Base-by-base conservation (phyloP, 805 yeast species). In the Kuraishia capsulata region DNA sequence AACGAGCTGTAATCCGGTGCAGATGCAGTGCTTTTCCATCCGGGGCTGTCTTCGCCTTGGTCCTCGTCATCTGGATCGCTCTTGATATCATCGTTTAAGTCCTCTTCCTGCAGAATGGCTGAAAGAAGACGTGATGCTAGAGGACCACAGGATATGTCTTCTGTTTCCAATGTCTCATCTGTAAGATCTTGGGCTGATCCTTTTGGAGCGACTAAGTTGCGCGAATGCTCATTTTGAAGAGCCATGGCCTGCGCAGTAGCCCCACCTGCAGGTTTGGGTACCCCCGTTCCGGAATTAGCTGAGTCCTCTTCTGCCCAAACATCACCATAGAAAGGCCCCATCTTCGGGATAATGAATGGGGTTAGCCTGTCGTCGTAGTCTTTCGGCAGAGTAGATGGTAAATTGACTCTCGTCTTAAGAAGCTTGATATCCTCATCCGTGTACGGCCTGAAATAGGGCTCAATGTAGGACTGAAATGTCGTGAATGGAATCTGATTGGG, bases 401-500 rank as follows among this genome's bases (percentile, higher is more conserved):
- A 50, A 26, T 81, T 72, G 42, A 69, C 62, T 47, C 77, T 75
- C 42, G 74, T 78, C 44, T 75, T 76, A 39, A 90, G 60, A 47
- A 88, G 76, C 39, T 78, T 76, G 32, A 87, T 51, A 53, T 92
- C 98, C 25, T 90, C 96, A 43, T 83, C 95, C 14, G 69, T 64
- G 48, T 75, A 85, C 2, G 74, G 72, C 44, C 95, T 69, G 61
- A 81, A 89, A 54, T 75, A 90, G 23, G 89, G 84, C 55, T 92
- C 98, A 28, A 88, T 71, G 47, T 81, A 86, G 1, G 89, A 63
- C 46, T 85, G 82, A 54, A 85, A 92, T 0, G 98, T 89, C 10
- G 84, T 69, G 54, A 84, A 88, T 52, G 88, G 96, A 14, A 90
- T 92, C 62, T 92, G 98, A 57, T 87, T 90, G 2, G 87, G 61